Base-by-base conservation (phyloP, 495 filamentous ascomycete species). In the Trichocladium uniseriatum region DNA sequence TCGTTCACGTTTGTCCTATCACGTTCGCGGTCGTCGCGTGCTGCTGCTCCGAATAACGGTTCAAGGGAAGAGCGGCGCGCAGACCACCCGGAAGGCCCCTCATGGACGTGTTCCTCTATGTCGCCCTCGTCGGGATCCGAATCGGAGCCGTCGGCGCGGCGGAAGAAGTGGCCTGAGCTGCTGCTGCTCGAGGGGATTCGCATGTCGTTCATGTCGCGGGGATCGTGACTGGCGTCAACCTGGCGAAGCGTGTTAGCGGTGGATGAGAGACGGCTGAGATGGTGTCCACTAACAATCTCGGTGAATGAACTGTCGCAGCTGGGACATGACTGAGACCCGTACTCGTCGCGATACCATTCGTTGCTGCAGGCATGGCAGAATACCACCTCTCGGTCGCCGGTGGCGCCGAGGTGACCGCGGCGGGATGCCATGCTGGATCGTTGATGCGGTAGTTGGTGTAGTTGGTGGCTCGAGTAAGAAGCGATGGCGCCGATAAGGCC, bases 281-380 rank as follows among this genome's bases (percentile, higher is more conserved):
- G 21, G 5, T 14, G 15, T 28, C 36, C 37, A 73, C 80, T 51
- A 62, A 87, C 90, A 50, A 95, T 91, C 68, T 98, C 88, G 6
- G 79, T 84, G 61, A 86, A 81, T 6, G 94, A 86, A n/a, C 79
- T 77, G 11, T 72, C 50, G 60, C 92, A 98, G 7, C 66, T 59
- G n/a, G 90, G 89, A 53, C 92, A 98, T 11, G 62, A 64, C 43
- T 94, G 65, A 29, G 51, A 52, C 24, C 75, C 78, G 53, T 74
- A 69, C 47, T 84, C 74, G 56, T 86, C 78, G 45, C 77, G 71
- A 51, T 79, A 82, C 88, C 87, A 96, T 56, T 95, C 84, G 38
- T 83, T 71, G 32, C 74, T 56, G 71, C 92, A 97, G 29, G 67
- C 56, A 64, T 96, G 87, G 63, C 92, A 98, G 58, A 75, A 86